phyloP scores from a whole-genome alignment of 495 filamentous ascomycete species.

The Platismatia glauca region DNA sequence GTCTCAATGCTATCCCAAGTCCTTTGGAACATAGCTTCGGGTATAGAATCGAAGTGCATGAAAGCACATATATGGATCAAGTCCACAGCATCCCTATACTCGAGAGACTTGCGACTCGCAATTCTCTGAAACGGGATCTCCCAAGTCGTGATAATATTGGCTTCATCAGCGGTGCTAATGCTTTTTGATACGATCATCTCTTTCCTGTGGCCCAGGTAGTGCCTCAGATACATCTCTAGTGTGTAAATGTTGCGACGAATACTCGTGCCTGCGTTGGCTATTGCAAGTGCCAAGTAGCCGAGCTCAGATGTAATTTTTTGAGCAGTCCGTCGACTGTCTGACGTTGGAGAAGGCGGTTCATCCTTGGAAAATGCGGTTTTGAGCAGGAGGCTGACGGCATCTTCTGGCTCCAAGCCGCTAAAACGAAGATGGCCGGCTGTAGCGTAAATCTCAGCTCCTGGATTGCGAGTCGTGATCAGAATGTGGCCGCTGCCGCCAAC shows the following conservation, averaged over 20 bases:
- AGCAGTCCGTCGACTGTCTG: slow-evolving; percentile 21
- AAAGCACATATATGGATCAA: slow-evolving; percentile 21
- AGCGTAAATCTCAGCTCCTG: slow-evolving; percentile 21
- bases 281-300: slow-evolving; percentile 32
- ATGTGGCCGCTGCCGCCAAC: slow-evolving; percentile 27
- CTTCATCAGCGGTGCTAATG: slow-evolving; percentile 15
- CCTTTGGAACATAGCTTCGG: too few species aligned
- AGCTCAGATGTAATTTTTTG: slow-evolving; percentile 23
- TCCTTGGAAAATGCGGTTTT: slow-evolving; percentile 16
- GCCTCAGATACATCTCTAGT: slow-evolving; percentile 27
- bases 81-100: slow-evolving; percentile 22
- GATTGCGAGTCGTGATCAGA: slow-evolving; percentile 36
- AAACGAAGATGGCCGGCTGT: slow-evolving; percentile 27
- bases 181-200: slow-evolving; percentile 9
- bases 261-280: slow-evolving; percentile 30
- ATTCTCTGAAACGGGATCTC: slow-evolving; percentile 26
- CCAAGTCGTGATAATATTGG: slow-evolving; percentile 27
- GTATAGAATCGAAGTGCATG: too few species aligned
- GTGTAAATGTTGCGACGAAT: slow-evolving; percentile 25
- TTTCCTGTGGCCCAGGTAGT: slow-evolving; percentile 21
- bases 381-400: slow-evolving; percentile 29
- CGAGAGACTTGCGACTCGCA: slow-evolving; percentile 12
- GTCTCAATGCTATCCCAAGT: too few species aligned
- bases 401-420: slow-evolving; percentile 25
- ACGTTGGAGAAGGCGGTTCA: slow-evolving; percentile 2